These are phyloP conservation scores for Grosmannia serpens DNA, from an alignment of 2,329 filamentous ascomycete species.

Conservation along the genomic window DNA sequence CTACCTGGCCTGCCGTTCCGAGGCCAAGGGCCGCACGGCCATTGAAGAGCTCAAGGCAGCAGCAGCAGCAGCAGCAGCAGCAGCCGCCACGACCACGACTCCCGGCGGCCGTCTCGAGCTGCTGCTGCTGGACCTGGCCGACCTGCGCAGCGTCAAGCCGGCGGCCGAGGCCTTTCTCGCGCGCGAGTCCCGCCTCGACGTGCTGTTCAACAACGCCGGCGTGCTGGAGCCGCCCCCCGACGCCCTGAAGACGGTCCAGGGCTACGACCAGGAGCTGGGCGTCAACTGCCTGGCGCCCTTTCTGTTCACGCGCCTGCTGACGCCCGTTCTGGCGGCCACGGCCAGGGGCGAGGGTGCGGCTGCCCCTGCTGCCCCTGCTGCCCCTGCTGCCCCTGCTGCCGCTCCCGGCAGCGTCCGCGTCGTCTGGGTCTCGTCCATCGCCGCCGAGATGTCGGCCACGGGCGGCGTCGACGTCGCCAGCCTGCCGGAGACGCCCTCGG, in stretches of 20 bases:
- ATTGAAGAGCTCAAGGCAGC: slow-evolving; percentile 25
- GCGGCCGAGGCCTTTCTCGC: slow-evolving; percentile 18
- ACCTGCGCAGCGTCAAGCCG: slow-evolving; percentile 17
- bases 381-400: not conserved
- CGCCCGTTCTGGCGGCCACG: slow-evolving; percentile 12
- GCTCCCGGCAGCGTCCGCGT: slow-evolving; percentile 10
- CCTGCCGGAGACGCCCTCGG: not conserved
- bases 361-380: not conserved
- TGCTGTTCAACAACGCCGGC: slow-evolving; percentile 27
- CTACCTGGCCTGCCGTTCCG: slow-evolving; percentile 34
- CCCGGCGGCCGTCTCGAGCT: slow-evolving; percentile 26
- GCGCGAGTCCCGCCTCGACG: slow-evolving; percentile 21
- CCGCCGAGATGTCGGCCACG: slow-evolving; percentile 7
- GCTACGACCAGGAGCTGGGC: slow-evolving; percentile 14
- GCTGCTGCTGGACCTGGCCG: slow-evolving; percentile 26
- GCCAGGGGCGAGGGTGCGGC: slow-evolving; percentile 2
- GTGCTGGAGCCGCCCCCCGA: slow-evolving; percentile 20
- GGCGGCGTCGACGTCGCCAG: slow-evolving; percentile 10
- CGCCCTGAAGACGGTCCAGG: slow-evolving; percentile 16
- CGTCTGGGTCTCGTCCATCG: slow-evolving; percentile 12
- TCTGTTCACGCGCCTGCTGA: slow-evolving; percentile 15
- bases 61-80: not conserved
- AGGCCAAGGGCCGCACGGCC: slow-evolving; percentile 25
- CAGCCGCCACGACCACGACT: slow-evolving; percentile 14
- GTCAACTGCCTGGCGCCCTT: slow-evolving; percentile 15